Evolutionary conservation across 306 rosid genomes (phyloP).

Genomic region (Lotus japonicus): DNA sequence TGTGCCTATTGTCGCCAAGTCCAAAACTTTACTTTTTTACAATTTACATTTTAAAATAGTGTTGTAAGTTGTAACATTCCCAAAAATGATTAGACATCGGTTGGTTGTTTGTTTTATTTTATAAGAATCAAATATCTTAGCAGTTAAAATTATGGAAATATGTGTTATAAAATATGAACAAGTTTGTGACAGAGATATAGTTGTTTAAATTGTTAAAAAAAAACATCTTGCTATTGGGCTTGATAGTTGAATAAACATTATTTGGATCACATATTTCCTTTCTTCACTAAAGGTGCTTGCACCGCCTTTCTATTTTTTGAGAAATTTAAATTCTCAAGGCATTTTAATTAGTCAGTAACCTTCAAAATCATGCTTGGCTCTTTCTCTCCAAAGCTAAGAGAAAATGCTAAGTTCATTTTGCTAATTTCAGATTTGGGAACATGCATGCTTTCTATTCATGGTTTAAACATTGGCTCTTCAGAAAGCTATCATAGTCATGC

Average conservation of each 20-base stretch:
- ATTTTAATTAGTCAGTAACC: not conserved
- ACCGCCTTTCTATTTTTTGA: constrained; percentile 1
- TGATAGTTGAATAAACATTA: not conserved
- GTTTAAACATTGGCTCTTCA: not conserved
- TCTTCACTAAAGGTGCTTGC: not conserved
- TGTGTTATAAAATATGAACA: too few species aligned
- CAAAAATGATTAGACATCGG: too few species aligned
- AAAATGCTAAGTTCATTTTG: not conserved
- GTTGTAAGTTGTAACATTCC: too few species aligned
- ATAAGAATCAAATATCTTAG: too few species aligned
- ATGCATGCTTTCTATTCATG: not conserved
- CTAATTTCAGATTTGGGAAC: not conserved
- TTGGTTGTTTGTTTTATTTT: too few species aligned
- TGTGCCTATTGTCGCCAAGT: too few species aligned
- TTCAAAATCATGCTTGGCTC: not conserved
- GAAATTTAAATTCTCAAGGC: not conserved
- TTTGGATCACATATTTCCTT: not conserved
- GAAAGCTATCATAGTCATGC: not conserved
- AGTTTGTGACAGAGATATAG: too few species aligned
- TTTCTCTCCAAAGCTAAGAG: not conserved
- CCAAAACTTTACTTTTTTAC: too few species aligned
- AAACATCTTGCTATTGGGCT: not conserved
- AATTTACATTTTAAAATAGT: too few species aligned
- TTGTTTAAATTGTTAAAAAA: not conserved
- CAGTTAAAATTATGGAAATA: too few species aligned